Conservation (phyloP, 1,284 basidiomycete species). For the Cerioporus squamosus region DNA sequence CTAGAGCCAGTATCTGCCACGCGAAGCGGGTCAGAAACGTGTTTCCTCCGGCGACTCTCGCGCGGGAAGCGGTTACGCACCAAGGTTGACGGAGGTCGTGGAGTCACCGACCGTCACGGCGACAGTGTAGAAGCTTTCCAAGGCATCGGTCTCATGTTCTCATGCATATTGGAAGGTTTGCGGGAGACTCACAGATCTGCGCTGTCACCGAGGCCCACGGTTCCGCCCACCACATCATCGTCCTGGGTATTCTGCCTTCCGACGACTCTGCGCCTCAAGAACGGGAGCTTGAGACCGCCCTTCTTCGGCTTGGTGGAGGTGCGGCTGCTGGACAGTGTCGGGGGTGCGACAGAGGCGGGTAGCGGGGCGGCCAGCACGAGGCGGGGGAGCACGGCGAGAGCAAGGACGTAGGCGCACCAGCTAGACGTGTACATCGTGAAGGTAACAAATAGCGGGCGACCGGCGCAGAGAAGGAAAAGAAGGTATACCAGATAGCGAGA, state of each 20-base stretch:
- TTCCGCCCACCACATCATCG: constrained; percentile 24
- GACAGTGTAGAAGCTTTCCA: constrained; percentile 33
- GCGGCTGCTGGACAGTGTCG: constrained; percentile 9
- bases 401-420: constrained; percentile 22
- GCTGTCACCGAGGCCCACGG: constrained; percentile 30
- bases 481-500: constrained; percentile 22
- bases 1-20: constrained; percentile 38
- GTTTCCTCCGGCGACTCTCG: background rate
- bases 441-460: constrained; percentile 26
- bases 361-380: constrained; percentile 16
- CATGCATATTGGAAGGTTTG: background rate
- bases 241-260: constrained; percentile 12
- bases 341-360: constrained; percentile 11
- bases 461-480: constrained; percentile 23
- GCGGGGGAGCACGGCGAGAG: constrained; percentile 11
- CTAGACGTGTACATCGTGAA: constrained; percentile 29
- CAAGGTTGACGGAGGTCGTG: constrained; percentile 34
- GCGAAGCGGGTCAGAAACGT: background rate
- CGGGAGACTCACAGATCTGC: constrained; percentile 31
- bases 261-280: constrained; percentile 11
- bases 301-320: constrained; percentile 12
- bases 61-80: constrained; percentile 16
- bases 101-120: constrained; percentile 33
- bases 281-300: constrained; percentile 18
- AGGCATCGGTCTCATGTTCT: background rate